Percentiles rank a stretch among this genome's conserved stretches.
Evolutionary conservation across 768 basidiomycete species (phyloP).

Genomic region (Coprinopsis cinerea): DNA sequence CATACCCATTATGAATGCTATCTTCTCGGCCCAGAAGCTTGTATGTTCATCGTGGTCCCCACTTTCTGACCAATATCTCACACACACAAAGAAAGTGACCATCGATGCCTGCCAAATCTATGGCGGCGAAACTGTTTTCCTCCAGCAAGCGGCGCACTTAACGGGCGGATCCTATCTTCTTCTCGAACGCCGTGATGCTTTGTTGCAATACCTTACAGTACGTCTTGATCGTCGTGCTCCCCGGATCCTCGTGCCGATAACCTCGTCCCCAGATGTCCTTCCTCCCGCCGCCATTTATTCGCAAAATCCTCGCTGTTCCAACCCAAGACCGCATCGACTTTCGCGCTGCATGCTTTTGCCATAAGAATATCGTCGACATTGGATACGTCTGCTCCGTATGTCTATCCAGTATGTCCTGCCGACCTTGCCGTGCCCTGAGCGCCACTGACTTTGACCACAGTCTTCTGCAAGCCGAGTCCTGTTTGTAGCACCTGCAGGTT

Average conservation of each 20-base stretch:
- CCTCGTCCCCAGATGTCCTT: conserved; percentile 68
- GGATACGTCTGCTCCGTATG: conserved; percentile 99
- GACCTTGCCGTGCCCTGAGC: conserved; percentile 10
- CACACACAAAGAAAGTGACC: conserved; percentile 71
- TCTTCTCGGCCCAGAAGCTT: conserved; percentile 97
- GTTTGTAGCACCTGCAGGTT: conserved; percentile 93
- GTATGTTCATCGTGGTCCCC: conserved; percentile 37
- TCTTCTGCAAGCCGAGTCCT: conserved; percentile 90
- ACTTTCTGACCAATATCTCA: conserved; percentile 8
- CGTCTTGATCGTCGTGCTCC: conserved; percentile 11
- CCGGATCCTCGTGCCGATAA: conserved; percentile 1
- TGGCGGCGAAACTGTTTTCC: conserved; percentile 86
- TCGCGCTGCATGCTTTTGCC: conserved; percentile 97
- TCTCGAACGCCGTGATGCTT: conserved; percentile 70
- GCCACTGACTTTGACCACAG: conserved; percentile 31
- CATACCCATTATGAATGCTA: conserved; percentile 98
- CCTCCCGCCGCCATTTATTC: conserved; percentile 50
- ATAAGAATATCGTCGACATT: conserved; percentile 93
- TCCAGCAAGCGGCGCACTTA: conserved; percentile 95
- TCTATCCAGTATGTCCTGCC: conserved; percentile 68
- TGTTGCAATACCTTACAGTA: conserved; percentile 91
- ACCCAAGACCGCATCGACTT: conserved; percentile 96
- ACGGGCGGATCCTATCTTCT: conserved; percentile 93
- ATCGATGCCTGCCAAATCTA: conserved; percentile 95
- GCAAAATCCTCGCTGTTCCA: conserved; percentile 74